Evolutionary conservation across 2,329 filamentous ascomycete species (phyloP).

Genomic region (Xylaria sp.): DNA sequence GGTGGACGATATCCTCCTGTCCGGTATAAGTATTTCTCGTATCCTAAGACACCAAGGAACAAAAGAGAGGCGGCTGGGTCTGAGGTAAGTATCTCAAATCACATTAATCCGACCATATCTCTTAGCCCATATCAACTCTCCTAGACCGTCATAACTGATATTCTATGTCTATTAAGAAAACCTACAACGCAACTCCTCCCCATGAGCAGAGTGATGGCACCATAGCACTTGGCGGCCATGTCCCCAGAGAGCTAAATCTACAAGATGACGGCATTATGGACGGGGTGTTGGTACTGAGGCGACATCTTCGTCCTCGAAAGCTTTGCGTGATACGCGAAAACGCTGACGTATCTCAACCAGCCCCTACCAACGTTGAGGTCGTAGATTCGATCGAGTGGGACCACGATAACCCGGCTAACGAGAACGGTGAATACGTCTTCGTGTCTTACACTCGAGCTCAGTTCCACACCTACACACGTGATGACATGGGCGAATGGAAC

Average conservation of each 20-base stretch:
- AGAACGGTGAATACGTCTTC: constrained; percentile 12
- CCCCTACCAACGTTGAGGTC: neutral
- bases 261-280: neutral
- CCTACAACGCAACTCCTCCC: neutral
- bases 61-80: neutral
- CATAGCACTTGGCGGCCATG: neutral
- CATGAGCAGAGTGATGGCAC: neutral
- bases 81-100: neutral
- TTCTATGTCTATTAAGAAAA: neutral
- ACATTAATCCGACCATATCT: neutral
- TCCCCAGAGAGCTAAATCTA: neutral
- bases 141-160: neutral
- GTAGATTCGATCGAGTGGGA: constrained; percentile 3
- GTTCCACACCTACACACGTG: constrained; percentile 2
- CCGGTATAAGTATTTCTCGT: constrained; percentile 12
- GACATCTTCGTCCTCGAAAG: constrained; percentile 6
- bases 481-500: neutral
- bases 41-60: constrained; percentile 4
- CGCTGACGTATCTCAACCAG: neutral
- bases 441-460: constrained; percentile 14
- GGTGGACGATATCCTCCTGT: constrained; percentile 4
- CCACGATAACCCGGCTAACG: neutral
- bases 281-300: neutral
- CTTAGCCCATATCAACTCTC: neutral
- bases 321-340: constrained; percentile 7